A percentile compares a stretch with the other conserved stretches of the same genome.
Conservation (phyloP, 495 filamentous ascomycete genomes). For the Cryomyces minteri region DNA sequence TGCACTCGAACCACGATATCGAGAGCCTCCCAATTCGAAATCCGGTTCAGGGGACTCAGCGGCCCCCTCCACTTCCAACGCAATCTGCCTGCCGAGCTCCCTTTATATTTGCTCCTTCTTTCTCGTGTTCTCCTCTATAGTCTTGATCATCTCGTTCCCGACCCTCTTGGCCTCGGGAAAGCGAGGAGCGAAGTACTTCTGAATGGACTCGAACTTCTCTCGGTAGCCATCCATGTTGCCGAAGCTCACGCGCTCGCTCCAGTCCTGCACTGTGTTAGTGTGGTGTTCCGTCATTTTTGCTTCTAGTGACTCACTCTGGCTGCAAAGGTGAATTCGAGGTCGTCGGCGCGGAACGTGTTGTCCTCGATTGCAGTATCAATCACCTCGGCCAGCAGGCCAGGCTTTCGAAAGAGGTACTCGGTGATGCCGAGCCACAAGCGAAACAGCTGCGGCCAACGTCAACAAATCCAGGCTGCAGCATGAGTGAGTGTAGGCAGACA, state of each 20-base stretch:
- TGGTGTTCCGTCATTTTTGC: background rate
- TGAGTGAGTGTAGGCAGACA: conserved; percentile 9
- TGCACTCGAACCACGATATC: too few species aligned
- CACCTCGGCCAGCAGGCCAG: conserved; percentile 64
- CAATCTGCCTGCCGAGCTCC: too few species aligned
- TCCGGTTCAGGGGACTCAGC: too few species aligned
- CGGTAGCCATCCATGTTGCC: conserved; percentile 82
- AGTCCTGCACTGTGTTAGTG: conserved; percentile 33
- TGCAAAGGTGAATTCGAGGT: conserved; percentile 94
- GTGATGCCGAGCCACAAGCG: conserved; percentile 94
- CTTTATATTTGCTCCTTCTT: background rate
- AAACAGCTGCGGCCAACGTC: conserved; percentile 42
- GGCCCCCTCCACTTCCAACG: too few species aligned
- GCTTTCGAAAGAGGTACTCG: conserved; percentile 84
- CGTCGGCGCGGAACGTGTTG: conserved; percentile 72
- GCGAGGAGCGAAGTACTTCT: conserved; percentile 74
- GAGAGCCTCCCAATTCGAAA: too few species aligned
- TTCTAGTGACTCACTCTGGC: conserved; percentile 39
- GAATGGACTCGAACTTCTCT: conserved; percentile 73
- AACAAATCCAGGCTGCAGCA: background rate
- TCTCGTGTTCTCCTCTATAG: conserved; percentile 65
- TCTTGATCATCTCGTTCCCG: conserved; percentile 94
- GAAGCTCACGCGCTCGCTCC: conserved; percentile 82
- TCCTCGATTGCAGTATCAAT: conserved; percentile 76
- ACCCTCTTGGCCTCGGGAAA: conserved; percentile 71